Evolutionary conservation across 2,329 filamentous ascomycete genomes (phyloP), one percentile per base, ranked within the genome.

Genomic region (Aspergillus aculeatus): DNA sequence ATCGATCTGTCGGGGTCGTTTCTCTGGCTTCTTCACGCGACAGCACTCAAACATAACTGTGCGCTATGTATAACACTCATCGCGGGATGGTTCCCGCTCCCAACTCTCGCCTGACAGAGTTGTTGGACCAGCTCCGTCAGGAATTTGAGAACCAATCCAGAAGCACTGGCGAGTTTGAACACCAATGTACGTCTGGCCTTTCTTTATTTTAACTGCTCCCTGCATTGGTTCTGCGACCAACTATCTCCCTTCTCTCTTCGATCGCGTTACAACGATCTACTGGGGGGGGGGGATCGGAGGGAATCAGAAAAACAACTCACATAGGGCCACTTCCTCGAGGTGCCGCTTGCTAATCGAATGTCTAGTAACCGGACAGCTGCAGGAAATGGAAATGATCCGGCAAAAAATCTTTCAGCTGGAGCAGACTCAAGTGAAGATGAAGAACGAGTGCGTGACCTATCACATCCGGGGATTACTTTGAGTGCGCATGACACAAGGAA

Each of bases 391-490:
- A 74, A 85, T 96, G 71, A 92, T 99, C 53, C 85, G 93, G 64
- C 89, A 93, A 73, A 97, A 96, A 78, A 91, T 99, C 61, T 97
- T 92, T 72, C 86, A 91, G 69, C 87, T 99, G 76, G 95, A 99
- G 77, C 92, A 96, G 74, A 86, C 89, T 52, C 95, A 98, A 72
- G 84, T 94, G 70, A 86, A 86, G 56, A 87, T 97, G 72, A 98
- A 98, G 82, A 84, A 88, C 77, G 96, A 97, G 94, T 98, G 82
- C 74, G 89, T 79, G 58, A 55, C 53, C 47, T 57, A 29, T 19
- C 6, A 44, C 16, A 35, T 35, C 1, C 10, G 32, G 14, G 14
- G 3, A 44, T 44, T 19, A 7, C 16, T 44, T 44, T 16, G 2
- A 5, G 38, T 16, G 38, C 38, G 16, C 16, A 16, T 23, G 29